Evolutionary conservation across 2,329 filamentous ascomycete species (phyloP).

Genomic region (Fusarium denticulatum): DNA sequence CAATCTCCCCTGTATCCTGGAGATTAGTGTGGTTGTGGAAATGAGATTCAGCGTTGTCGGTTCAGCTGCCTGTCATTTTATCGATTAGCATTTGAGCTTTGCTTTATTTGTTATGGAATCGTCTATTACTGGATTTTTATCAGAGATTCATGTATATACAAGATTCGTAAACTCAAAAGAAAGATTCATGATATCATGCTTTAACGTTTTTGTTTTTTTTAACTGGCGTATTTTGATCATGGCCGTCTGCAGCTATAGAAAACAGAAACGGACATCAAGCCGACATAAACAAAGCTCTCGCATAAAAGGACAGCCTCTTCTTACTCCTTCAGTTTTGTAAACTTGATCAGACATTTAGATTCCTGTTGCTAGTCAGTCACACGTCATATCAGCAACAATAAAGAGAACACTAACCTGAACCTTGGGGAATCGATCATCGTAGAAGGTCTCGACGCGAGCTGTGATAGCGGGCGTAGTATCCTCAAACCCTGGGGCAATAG

Average conservation of each 20-base stretch:
- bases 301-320: too few species aligned
- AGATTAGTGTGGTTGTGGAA: neutral
- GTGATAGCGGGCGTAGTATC: slow-evolving; percentile 31
- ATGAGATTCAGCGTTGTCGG: neutral
- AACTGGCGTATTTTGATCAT: neutral
- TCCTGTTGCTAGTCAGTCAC: neutral
- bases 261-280: neutral
- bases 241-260: neutral
- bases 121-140: neutral
- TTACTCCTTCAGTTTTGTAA: slow-evolving; percentile 1
- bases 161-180: too few species aligned
- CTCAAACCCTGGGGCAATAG: slow-evolving; percentile 21
- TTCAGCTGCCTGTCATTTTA: neutral
- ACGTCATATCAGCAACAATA: fast-evolving
- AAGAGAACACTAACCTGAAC: slow-evolving; percentile 5
- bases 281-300: neutral
- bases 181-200: too few species aligned
- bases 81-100: too few species aligned
- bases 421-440: slow-evolving; percentile 26
- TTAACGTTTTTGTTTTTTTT: neutral
- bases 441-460: slow-evolving; percentile 37
- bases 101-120: fast-evolving
- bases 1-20: neutral
- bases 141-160: too few species aligned
- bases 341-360: slow-evolving; percentile 33